Evolutionary conservation across 257 asterid species (phyloP).

Genomic region (Handroanthus guayacan): DNA sequence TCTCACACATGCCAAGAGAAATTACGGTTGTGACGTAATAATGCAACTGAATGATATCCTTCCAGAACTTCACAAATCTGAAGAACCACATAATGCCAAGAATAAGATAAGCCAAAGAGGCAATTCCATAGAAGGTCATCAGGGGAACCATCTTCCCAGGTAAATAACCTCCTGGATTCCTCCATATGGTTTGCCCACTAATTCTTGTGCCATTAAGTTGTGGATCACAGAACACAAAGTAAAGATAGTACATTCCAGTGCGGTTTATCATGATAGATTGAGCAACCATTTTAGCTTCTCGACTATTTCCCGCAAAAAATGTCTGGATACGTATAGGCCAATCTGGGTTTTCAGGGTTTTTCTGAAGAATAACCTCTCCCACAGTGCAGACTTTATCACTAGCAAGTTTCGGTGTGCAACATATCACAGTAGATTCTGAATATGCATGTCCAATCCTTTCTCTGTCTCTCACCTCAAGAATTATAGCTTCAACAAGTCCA

Average conservation of each 20-base stretch:
- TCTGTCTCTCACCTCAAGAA: background rate
- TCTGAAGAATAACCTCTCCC: slow-evolving; percentile 9
- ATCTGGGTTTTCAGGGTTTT: background rate
- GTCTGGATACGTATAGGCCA: background rate
- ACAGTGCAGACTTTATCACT: background rate
- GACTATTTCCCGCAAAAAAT: background rate
- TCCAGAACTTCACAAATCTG: background rate
- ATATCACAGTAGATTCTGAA: background rate
- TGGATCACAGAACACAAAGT: slow-evolving; percentile 14
- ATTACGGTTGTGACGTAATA: slow-evolving; percentile 1
- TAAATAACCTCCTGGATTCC: slow-evolving; percentile 10
- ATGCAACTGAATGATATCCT: slow-evolving; percentile 1
- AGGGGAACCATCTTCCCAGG: background rate
- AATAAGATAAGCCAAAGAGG: background rate
- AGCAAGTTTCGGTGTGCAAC: background rate
- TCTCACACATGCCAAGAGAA: slow-evolving; percentile 2
- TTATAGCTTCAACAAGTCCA: background rate
- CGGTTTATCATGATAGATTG: background rate
- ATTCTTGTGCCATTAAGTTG: background rate
- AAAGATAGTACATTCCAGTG: slow-evolving; percentile 9
- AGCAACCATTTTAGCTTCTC: background rate
- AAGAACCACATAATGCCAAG: slow-evolving; percentile 1
- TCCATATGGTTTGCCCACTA: background rate
- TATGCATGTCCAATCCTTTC: background rate
- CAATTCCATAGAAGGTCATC: background rate